Evolutionary conservation across 2,329 filamentous ascomycete species (phyloP), one percentile per base, ranked within the genome.

Genomic region (Neoarthrinium moseri): DNA sequence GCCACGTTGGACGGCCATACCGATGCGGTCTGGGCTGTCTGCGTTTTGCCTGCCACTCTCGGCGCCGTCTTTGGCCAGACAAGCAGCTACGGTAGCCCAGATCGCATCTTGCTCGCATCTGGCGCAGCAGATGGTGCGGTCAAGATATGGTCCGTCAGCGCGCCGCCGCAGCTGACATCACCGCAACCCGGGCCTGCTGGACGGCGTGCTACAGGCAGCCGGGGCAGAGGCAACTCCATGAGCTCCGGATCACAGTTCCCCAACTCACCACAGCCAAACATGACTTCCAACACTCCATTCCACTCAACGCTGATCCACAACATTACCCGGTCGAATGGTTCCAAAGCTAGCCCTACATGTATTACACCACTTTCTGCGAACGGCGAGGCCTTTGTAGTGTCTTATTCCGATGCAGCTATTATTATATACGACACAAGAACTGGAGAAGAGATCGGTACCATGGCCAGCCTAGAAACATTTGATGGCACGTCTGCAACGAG

Each of bases 11-110:
- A 96, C 55, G 92, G 91, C 1, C 94, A 97, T 61, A 95, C 87
- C 0, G 94, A 99, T 72, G 90, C 91, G 4, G 90, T 99, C 4
- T 99, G 94, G 94, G 86, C 91, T 3, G 80, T 99, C 3, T 96
- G 91, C 60, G 90, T 97, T 12, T 78, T 99, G 3, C 94, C 94
- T 4, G 84, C 89, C 3, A 92, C 89, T 0, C 78, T 90, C 15
- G 89, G 86, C 3, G 75, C 86, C 22, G 78, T 96, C 2, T 95
- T 96, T 60, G 91, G 91, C 13, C 83, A 81, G 45, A 80, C 80
- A 49, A 87, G 75, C 60, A 79, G 83, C 34, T 89, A 89, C 59
- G 92, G 91, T 23, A 87, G 84, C 8, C 74, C 90, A 2, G 94
- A 97, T 61, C 82, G 92, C 15, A 88, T 97, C 41, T 71, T 97